Conservation (phyloP, 768 basidiomycete genomes). For the Pleurotus tuber-regium region DNA sequence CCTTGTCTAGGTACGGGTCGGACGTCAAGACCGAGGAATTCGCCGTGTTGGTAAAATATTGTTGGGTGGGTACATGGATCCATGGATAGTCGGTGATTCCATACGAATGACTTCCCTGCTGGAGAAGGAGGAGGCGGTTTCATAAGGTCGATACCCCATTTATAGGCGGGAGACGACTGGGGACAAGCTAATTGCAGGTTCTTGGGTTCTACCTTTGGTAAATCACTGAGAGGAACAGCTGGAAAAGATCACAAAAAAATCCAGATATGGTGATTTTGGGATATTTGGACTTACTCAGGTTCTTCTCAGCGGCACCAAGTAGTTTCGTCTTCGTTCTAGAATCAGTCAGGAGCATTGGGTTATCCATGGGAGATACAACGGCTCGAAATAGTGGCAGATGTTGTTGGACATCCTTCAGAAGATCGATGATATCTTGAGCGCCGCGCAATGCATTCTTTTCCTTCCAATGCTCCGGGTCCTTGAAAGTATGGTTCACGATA, state of each 20-base stretch:
- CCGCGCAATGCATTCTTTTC: conserved; percentile 7
- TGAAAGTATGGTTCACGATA: neutral
- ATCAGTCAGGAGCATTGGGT: conserved; percentile 25
- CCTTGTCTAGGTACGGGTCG: conserved; percentile 31
- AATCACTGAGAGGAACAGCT: conserved; percentile 24
- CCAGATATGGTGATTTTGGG: too few species aligned
- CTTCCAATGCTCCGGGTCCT: conserved; percentile 7
- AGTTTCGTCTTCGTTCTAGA: neutral
- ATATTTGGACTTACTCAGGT: conserved; percentile 25
- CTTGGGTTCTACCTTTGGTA: conserved; percentile 19
- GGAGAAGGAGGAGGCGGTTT: conserved; percentile 9
- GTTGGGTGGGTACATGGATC: conserved; percentile 35
- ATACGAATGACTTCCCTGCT: conserved; percentile 30
- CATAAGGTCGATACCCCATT: conserved; percentile 15
- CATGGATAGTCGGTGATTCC: conserved; percentile 36
- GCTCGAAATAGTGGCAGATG: conserved; percentile 35
- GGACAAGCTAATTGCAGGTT: conserved; percentile 24
- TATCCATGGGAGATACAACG: conserved; percentile 33
- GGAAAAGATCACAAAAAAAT: neutral
- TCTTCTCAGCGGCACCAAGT: neutral
- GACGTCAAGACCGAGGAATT: conserved; percentile 33
- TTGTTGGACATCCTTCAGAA: conserved; percentile 28
- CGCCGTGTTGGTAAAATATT: conserved; percentile 33
- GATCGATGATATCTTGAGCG: conserved; percentile 16
- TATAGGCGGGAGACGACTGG: conserved; percentile 22